Conservation (phyloP, 257 asterid genomes). For the Agastache rugosa region DNA sequence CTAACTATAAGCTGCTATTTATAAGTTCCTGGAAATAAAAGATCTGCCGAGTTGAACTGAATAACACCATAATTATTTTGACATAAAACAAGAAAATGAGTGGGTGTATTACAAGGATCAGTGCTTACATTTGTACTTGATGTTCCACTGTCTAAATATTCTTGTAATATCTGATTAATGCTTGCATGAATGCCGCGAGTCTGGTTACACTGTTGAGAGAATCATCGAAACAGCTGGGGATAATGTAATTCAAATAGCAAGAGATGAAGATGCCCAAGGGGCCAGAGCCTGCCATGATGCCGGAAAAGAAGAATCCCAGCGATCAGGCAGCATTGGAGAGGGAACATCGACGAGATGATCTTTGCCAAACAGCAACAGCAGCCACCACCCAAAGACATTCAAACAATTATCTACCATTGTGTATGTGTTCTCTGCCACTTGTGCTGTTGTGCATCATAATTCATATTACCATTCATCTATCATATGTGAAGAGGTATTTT, state of each 20-base stretch:
- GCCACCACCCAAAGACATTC: conserved; percentile 75
- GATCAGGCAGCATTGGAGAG: conserved; percentile 53
- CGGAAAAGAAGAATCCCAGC: conserved; percentile 66
- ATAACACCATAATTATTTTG: not conserved
- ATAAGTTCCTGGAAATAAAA: not conserved
- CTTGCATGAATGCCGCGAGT: conserved; percentile 61
- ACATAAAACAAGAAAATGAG: not conserved
- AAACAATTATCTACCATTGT: conserved; percentile 10
- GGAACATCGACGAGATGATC: conserved; percentile 89
- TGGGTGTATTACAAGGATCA: not conserved
- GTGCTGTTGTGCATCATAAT: too few relatives aligned
- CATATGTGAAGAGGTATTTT: not conserved
- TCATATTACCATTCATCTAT: conserved; percentile 8
- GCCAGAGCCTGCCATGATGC: conserved; percentile 87
- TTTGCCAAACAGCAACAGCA: conserved; percentile 81
- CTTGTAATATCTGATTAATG: not conserved
- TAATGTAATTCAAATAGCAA: conserved; percentile 83
- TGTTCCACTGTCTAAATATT: conserved; percentile 5
- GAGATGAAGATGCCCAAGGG: conserved; percentile 77
- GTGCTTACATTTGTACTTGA: too few relatives aligned
- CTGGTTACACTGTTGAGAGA: conserved; percentile 77
- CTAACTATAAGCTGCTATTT: not conserved
- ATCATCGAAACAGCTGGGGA: conserved; percentile 86
- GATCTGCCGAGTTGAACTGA: not conserved
- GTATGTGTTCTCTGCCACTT: conserved; percentile 19